phyloP scores from a whole-genome alignment of 305 asterid species.

The Coffea humblotiana region DNA sequence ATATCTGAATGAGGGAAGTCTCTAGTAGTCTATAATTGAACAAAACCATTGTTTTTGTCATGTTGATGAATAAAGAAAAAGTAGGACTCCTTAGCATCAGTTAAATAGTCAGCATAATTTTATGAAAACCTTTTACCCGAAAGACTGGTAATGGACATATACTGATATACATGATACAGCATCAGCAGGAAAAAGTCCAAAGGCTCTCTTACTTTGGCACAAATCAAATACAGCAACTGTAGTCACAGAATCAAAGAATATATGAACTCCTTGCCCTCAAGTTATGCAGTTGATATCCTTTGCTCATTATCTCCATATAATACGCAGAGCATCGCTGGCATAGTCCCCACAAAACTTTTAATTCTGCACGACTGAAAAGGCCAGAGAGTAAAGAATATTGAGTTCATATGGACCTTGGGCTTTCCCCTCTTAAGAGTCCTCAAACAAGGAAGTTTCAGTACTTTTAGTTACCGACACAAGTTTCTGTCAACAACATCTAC shows the following conservation, averaged over 20 bases:
- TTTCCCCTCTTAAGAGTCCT: not conserved
- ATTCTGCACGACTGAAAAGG: conserved; percentile 10
- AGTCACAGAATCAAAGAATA: not conserved
- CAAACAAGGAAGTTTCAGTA: not conserved
- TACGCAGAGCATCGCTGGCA: not conserved
- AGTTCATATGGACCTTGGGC: conserved; percentile 2
- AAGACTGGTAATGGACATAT: not conserved
- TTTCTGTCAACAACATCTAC: conserved; percentile 1
- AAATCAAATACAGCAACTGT: not conserved
- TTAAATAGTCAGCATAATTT: not conserved
- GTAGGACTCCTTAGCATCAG: not conserved
- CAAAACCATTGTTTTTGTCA: not conserved
- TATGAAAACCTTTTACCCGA: not conserved
- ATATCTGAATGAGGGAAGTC: not conserved
- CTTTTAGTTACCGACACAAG: not conserved
- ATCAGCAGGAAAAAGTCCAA: conserved; percentile 7
- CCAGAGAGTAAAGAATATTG: conserved; percentile 10
- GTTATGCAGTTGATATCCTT: not conserved
- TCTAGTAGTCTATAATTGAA: not conserved
- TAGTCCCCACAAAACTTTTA: not conserved
- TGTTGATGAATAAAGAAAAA: not conserved
- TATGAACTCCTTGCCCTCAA: not conserved
- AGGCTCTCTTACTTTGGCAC: not conserved
- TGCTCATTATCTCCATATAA: conserved; percentile 7
- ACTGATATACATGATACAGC: not conserved